A percentile compares a stretch with the other conserved stretches of the same genome.
Evolutionary conservation across 352 stramenopile species (phyloP).

Genomic region (Phytophthora kernoviae): DNA sequence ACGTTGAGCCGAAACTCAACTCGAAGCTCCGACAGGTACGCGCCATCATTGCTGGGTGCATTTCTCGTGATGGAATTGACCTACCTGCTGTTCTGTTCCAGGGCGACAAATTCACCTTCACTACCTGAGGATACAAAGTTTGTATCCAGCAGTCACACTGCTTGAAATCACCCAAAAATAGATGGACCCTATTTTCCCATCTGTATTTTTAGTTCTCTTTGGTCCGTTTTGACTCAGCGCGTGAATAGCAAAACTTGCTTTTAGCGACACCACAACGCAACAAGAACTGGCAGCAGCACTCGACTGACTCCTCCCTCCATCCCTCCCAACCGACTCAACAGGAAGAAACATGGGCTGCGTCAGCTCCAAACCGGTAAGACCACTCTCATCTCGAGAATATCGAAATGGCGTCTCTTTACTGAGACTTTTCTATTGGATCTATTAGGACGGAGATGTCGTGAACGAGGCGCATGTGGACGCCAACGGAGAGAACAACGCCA

Average conservation of each 20-base stretch:
- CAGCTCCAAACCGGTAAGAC: conserved; percentile 71
- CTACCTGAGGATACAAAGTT: conserved; percentile 42
- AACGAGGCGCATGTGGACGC: conserved; percentile 41
- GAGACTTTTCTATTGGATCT: conserved; percentile 1
- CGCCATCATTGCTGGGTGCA: conserved; percentile 3
- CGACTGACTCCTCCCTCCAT: conserved; percentile 19
- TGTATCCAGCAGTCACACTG: neutral
- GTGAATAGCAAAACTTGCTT: neutral
- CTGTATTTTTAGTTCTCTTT: conserved; percentile 28
- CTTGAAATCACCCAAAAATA: conserved; percentile 24
- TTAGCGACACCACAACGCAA: conserved; percentile 39
- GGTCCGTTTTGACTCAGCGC: conserved; percentile 27
- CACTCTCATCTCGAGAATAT: too few species aligned
- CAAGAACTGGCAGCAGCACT: conserved; percentile 29
- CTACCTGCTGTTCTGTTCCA: conserved; percentile 21
- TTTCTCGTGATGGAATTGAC: conserved; percentile 16
- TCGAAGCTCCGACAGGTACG: conserved; percentile 79
- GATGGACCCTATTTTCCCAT: conserved; percentile 17
- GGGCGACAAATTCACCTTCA: conserved; percentile 85
- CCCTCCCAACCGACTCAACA: conserved; percentile 8
- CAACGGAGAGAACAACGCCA: conserved; percentile 39
- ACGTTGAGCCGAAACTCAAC: conserved; percentile 79
- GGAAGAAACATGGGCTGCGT: conserved; percentile 64
- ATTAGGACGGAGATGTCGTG: conserved; percentile 52
- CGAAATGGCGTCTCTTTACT: conserved; percentile 2